Percentiles rank a stretch among this genome's conserved stretches.
These are phyloP conservation scores for Termitomyces sp. DNA, from an alignment of 768 basidiomycete genomes.

Conservation along the genomic window DNA sequence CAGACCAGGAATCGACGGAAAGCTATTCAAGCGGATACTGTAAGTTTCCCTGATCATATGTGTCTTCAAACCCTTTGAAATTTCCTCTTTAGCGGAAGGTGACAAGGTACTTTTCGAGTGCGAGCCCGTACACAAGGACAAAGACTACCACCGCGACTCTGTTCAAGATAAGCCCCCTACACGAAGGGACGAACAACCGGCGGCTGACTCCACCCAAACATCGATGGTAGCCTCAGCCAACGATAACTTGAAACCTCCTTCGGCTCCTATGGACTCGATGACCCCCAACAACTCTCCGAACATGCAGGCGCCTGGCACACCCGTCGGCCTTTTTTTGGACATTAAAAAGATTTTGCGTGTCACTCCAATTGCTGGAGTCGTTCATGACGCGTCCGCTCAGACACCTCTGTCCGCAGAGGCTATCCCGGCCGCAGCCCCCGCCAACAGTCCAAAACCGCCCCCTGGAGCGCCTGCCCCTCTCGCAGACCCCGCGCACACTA, in stretches of 20 bases:
- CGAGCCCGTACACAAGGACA: background rate
- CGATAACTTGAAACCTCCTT: too few species aligned
- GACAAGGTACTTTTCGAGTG: background rate
- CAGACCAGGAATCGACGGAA: conserved; percentile 1
- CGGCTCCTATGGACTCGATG: background rate
- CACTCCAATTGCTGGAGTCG: too few species aligned
- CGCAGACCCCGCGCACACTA: background rate
- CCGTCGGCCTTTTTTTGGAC: too few species aligned
- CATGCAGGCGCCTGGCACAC: background rate
- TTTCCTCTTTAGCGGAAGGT: background rate
- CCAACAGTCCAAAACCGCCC: background rate
- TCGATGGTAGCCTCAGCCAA: background rate
- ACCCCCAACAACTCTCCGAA: conserved; percentile 9
- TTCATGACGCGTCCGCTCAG: background rate
- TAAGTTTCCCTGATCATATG: background rate
- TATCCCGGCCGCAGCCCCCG: background rate
- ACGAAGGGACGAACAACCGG: background rate
- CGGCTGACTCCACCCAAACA: background rate
- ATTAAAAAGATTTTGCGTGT: too few species aligned
- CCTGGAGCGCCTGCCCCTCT: background rate
- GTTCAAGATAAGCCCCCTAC: background rate
- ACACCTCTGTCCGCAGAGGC: background rate
- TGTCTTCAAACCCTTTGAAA: background rate
- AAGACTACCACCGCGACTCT: background rate
- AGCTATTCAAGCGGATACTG: background rate